Base-by-base conservation (phyloP, 2,329 filamentous ascomycete genomes). In the Ophiocordyceps camponoti-leonardi region DNA sequence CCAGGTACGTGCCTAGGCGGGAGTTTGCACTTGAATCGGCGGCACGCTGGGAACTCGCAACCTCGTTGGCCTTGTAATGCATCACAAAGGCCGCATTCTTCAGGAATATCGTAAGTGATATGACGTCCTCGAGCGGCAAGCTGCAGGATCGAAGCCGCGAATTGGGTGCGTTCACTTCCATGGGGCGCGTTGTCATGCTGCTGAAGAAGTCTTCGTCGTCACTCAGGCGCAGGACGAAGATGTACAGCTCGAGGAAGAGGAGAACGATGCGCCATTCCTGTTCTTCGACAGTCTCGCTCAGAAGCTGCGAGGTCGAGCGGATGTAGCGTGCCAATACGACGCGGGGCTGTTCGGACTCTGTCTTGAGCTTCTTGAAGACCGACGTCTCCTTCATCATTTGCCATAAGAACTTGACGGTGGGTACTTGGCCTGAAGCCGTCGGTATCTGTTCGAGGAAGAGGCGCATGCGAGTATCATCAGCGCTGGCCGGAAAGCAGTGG, bases 151-250 rank as follows among this genome's bases (percentile, higher is more conserved):
- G 71, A 50, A 72, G 69, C 45, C 67, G 69, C 44, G 68, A 73
- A 46, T 54, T 67, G 22, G 60, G 65, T 26, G 59, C 65, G 43
- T 58, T 61, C 19, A 54, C 58, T n/a, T 62, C 60, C 19, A 65
- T 52, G 28, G 59, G 47, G 45, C 56, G 52, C 23, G 68, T 65
- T 37, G 61, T 65, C 49, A 74, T 64, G 46, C 72, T 71, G 47
- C 77, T 75, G 49, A 94, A 83, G 58, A 98, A 98, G 54, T 98
- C 92, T 52, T 96, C 90, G 51, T 98, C 92, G 53, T 98, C 92
- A 59, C 90, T 94, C 31, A 96, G 77, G 53, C 92, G 83, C 13
- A 96, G 68, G 2, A 95, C 78, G 58, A 96, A 96, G 2, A 83
- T 86, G 58, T 95, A 98, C 0, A 98, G 73, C 55, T 98, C 92